Evolutionary conservation across 129 eudicot species (phyloP), one percentile per base, ranked within the genome.

Genomic region (Silybum marianum): DNA sequence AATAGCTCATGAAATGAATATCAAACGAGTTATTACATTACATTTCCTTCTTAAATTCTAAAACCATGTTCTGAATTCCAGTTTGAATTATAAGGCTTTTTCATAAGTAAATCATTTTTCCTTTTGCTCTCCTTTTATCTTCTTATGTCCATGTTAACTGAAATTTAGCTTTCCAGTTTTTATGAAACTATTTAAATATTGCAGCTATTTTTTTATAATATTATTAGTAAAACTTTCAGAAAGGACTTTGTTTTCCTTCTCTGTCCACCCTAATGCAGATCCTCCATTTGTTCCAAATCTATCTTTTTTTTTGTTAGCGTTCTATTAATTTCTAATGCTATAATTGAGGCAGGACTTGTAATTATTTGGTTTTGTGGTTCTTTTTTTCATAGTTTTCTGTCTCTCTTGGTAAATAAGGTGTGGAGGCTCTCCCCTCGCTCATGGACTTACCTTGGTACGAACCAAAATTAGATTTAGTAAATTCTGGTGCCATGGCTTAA

Each of bases 381-480:
- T 34, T 34, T 34, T 34, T 34, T n/a, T n/a, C n/a, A n/a, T n/a
- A n/a, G n/a, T n/a, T n/a, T n/a, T n/a, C n/a, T n/a, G n/a, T n/a
- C n/a, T n/a, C n/a, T n/a, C n/a, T n/a, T n/a, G n/a, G n/a, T n/a
- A n/a, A n/a, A n/a, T n/a, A n/a, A n/a, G n/a, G n/a, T n/a, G n/a
- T n/a, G n/a, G 99, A 38, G 99, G 99, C 74, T 95, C 99, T 78
- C 99, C 99, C 48, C 91, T 95, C 30, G 99, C 99, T 89, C 99
- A 95, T 88, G 99, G 99, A 42, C 99, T 95, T 78, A 87, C 99
- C 23, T 93, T 97, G 89, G 98, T 95, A 86, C 19, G 86, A 62
- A 78, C 48, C 38, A 71, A 39, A 39, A 25, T 28, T 72, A 42
- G 16, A 12, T 81, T 40, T 78, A 38, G 25, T 32, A 21, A 65